Percentiles rank a stretch among this genome's conserved stretches.
Conservation (phyloP, 305 asterid genomes). For the Coffea humblotiana region DNA sequence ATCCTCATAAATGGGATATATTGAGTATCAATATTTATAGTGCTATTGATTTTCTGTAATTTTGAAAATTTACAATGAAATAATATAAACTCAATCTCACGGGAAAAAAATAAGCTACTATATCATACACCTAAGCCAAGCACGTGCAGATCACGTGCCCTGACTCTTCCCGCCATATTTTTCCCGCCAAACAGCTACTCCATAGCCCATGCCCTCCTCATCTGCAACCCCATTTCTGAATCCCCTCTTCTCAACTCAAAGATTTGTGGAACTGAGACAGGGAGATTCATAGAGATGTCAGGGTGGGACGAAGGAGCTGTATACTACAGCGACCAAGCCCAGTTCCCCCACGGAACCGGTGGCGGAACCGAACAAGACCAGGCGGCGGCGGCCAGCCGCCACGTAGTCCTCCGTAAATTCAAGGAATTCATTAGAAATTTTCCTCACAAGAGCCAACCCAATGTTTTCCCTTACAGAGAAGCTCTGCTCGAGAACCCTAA, state of each 20-base stretch:
- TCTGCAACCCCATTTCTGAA: neutral
- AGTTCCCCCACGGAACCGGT: slow-evolving; percentile 63
- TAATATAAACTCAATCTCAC: too few relatives aligned
- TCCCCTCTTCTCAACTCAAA: neutral
- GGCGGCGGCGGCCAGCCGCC: slow-evolving; percentile 54
- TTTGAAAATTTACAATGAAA: too few relatives aligned
- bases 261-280: neutral
- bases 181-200: slow-evolving; percentile 63
- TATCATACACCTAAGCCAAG: too few relatives aligned
- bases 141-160: slow-evolving; percentile 16
- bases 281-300: slow-evolving; percentile 48
- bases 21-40: too few relatives aligned
- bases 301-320: slow-evolving; percentile 97
- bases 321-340: slow-evolving; percentile 93
- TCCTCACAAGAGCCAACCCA: slow-evolving; percentile 76
- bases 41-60: too few relatives aligned
- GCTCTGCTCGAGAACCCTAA: slow-evolving; percentile 82
- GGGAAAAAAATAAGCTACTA: too few relatives aligned
- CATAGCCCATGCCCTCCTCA: slow-evolving; percentile 6
- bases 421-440: slow-evolving; percentile 89
- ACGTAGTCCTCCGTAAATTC: slow-evolving; percentile 70
- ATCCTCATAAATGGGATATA: too few relatives aligned
- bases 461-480: slow-evolving; percentile 91
- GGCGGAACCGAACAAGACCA: slow-evolving; percentile 51
- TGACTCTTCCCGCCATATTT: slow-evolving; percentile 60